Conservation (phyloP, 2,329 filamentous ascomycete genomes). For the Cladosporium oxysporum region DNA sequence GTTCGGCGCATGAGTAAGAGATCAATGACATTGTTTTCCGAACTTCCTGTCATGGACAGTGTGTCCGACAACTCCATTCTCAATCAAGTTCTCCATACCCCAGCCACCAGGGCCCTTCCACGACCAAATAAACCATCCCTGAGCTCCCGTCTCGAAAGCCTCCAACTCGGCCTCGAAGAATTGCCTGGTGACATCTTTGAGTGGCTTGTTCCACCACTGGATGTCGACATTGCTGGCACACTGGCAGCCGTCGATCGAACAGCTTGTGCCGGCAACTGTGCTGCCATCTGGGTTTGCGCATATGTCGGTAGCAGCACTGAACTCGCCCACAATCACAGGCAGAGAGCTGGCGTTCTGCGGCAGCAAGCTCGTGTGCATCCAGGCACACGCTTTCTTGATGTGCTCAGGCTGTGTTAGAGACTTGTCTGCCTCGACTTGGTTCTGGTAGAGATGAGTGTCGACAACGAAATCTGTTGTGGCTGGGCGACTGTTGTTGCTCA, state of each 20-base stretch:
- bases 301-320: slow-evolving; percentile 46
- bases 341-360: slow-evolving; percentile 33
- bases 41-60: slow-evolving; percentile 38
- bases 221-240: slow-evolving; percentile 41
- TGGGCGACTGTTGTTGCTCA: slow-evolving; percentile 19
- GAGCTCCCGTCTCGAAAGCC: slow-evolving; percentile 43
- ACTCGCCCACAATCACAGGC: slow-evolving; percentile 48
- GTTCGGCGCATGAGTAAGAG: neutral
- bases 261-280: slow-evolving; percentile 36
- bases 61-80: slow-evolving; percentile 44
- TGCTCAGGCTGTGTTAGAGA: slow-evolving; percentile 43
- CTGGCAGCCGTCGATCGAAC: slow-evolving; percentile 41
- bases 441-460: slow-evolving; percentile 50
- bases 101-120: slow-evolving; percentile 46
- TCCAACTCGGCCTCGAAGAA: slow-evolving; percentile 50
- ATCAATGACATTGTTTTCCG: slow-evolving; percentile 28
- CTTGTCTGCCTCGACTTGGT: slow-evolving; percentile 42
- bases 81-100: slow-evolving; percentile 44
- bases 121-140: slow-evolving; percentile 49
- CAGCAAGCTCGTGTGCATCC: slow-evolving; percentile 35
- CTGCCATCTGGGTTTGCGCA: slow-evolving; percentile 46
- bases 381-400: slow-evolving; percentile 44
- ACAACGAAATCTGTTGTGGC: slow-evolving; percentile 43
- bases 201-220: slow-evolving; percentile 39
- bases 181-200: slow-evolving; percentile 40